Base-by-base conservation (phyloP, 1,284 basidiomycete genomes). In the Cutaneotrichosporon cavernicola region DNA sequence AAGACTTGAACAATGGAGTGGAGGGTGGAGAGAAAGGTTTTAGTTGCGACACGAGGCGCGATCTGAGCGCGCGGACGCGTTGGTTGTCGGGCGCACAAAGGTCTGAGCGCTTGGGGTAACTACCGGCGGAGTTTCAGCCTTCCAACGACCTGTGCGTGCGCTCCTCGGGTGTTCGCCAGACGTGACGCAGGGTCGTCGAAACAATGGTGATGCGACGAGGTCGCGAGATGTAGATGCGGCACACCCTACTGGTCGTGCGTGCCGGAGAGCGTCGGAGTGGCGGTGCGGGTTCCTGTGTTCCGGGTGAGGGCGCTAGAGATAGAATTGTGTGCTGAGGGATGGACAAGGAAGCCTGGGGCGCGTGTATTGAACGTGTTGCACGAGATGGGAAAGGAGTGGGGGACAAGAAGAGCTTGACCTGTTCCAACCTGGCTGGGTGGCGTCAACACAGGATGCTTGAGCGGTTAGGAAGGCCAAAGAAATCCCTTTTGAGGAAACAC, bases 111-210 rank as follows among this genome's bases (percentile, higher is more conserved):
- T 30, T 22, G 26, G 50, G 50, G 50, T 52, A 52, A 38, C 53
- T 56, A 38, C 36, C 32, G 53, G 36, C 53, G 18, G 53, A 21
- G 53, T 56, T 56, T 56, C 53, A 56, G 53, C 50, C 50, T 32
- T 38, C 21, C n/a, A 56, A 56, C 26, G 34, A 34, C 53, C 53
- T 52, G 50, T 16, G 30, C 22, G 30, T 18, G 26, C 14, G 16
- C 47, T 22, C 47, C 21, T 49, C 47, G 47, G 47, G 47, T 21
- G 47, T 49, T 49, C 47, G 47, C 50, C 10, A 52, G 50, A 52
- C 31, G 50, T 21, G 30, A 16, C 26, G 50, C 26, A 52, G 50
- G 50, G 47, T 49, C 9, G 10, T 49, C n/a, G 34, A 21, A 49
- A 49, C 22, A 22, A 22, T 21, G 47, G 47, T 49, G 47, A n/a